Conservation (phyloP, 495 filamentous ascomycete genomes). For the Cercophora samala region DNA sequence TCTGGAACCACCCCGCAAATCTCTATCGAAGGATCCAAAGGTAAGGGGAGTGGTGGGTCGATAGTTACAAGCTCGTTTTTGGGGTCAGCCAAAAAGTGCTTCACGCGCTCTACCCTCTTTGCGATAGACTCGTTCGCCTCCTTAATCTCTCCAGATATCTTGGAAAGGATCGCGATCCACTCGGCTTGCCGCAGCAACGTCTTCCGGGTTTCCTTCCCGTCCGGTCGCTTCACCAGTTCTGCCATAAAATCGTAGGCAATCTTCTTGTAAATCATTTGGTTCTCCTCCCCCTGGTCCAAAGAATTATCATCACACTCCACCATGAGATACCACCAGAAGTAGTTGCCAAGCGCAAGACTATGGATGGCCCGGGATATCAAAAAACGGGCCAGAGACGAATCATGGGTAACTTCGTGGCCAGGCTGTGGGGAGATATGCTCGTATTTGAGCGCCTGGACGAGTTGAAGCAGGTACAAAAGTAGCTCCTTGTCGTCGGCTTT, state of each 20-base stretch:
- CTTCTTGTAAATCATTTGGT: constrained; percentile 80
- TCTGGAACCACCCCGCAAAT: constrained; percentile 78
- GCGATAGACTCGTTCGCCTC: constrained; percentile 71
- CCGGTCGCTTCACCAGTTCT: constrained; percentile 61
- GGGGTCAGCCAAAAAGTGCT: constrained; percentile 77
- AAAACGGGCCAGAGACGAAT: constrained; percentile 87
- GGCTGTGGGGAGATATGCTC: constrained; percentile 65
- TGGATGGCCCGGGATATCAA: constrained; percentile 79
- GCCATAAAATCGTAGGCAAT: constrained; percentile 95
- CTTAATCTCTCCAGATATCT: constrained; percentile 86
- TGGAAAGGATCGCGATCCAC: constrained; percentile 78
- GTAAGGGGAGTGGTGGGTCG: constrained; percentile 83
- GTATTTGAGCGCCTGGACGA: constrained; percentile 96
- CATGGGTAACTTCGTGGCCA: constrained; percentile 61
- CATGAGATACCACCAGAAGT: constrained; percentile 97
- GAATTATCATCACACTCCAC: constrained; percentile 86
- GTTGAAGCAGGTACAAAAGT: constrained; percentile 85
- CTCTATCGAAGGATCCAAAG: constrained; percentile 78
- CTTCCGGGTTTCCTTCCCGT: constrained; percentile 66
- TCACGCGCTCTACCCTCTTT: constrained; percentile 76
- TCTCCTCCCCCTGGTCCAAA: constrained; percentile 62
- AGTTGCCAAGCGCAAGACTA: constrained; percentile 88
- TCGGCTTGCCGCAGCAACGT: constrained; percentile 85
- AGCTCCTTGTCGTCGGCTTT: constrained; percentile 94
- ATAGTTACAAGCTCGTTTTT: constrained; percentile 81